Conservation (phyloP, 108 stramenopile genomes). For the Cyclotella baltica region DNA sequence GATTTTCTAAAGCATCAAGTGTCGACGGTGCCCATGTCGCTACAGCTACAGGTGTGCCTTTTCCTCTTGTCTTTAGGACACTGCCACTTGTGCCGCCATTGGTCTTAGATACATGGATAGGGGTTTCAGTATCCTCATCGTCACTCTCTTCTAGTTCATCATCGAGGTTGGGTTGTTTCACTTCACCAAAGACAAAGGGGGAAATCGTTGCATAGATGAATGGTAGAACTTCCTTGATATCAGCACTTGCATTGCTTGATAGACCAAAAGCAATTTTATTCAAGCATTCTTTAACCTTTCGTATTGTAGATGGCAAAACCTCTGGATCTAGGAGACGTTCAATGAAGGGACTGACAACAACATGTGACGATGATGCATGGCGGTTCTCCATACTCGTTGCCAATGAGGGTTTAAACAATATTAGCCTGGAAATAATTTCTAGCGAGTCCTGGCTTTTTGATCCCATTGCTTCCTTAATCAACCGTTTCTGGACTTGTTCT, state of each 20-base stretch:
- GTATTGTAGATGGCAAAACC: conserved; percentile 56
- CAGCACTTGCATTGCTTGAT: conserved; percentile 87
- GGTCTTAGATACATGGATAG: conserved; percentile 64
- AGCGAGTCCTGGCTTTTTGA: conserved; percentile 82
- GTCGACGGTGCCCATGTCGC: conserved; percentile 80
- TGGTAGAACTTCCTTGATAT: conserved; percentile 68
- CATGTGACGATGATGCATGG: conserved; percentile 69
- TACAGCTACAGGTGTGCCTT: conserved; percentile 50
- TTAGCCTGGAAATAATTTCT: conserved; percentile 73
- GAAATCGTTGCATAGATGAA: conserved; percentile 84
- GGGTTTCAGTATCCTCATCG: conserved; percentile 50
- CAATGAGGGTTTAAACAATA: conserved; percentile 73
- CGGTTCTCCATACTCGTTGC: conserved; percentile 38
- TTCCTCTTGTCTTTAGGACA: conserved; percentile 11
- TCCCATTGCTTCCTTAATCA: conserved; percentile 90
- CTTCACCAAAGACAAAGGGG: conserved; percentile 64
- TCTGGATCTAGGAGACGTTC: conserved; percentile 69
- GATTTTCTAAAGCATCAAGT: conserved; percentile 49
- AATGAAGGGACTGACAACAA: conserved; percentile 75
- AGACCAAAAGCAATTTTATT: conserved; percentile 90
- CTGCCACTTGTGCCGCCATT: conserved; percentile 2
- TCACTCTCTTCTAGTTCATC: conserved; percentile 56
- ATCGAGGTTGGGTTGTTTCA: conserved; percentile 24
- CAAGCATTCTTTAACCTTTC: conserved; percentile 85
- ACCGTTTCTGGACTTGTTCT: conserved; percentile 70